phyloP scores from a whole-genome alignment of 768 basidiomycete species.

The Gautieria morchelliformis region DNA sequence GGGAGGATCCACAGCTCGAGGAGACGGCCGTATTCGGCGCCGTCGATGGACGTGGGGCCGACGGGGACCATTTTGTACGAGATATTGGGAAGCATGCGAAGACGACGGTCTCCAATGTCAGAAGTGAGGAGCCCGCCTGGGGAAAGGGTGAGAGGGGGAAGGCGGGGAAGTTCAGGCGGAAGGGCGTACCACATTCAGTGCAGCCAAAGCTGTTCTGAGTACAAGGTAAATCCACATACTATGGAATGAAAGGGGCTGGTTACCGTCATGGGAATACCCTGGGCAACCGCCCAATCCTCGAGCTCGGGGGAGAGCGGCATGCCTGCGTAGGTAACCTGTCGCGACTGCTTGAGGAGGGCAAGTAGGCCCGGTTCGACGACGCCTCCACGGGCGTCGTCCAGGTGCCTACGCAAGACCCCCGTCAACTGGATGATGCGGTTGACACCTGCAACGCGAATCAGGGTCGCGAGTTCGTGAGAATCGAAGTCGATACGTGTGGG shows the following conservation, averaged over 20 bases:
- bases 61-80: slow-evolving; percentile 2
- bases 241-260: slow-evolving; percentile 10
- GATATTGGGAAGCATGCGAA: slow-evolving; percentile 1
- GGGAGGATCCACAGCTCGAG: slow-evolving; percentile 64
- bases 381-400: slow-evolving; percentile 45
- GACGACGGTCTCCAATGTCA: background rate
- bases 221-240: slow-evolving; percentile 12
- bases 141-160: background rate
- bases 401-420: slow-evolving; percentile 54
- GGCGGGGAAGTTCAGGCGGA: slow-evolving; percentile 24
- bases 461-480: slow-evolving; percentile 59
- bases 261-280: slow-evolving; percentile 57
- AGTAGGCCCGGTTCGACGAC: slow-evolving; percentile 44
- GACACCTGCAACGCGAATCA: slow-evolving; percentile 56
- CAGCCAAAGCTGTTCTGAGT: slow-evolving; percentile 69
- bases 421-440: slow-evolving; percentile 73
- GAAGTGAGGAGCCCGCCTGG: slow-evolving; percentile 4
- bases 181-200: slow-evolving; percentile 70
- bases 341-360: slow-evolving; percentile 41
- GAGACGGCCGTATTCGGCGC: slow-evolving; percentile 43
- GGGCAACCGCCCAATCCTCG: slow-evolving; percentile 58
- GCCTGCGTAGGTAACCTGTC: slow-evolving; percentile 59
- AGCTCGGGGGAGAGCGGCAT: slow-evolving; percentile 56
- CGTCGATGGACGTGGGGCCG: slow-evolving; percentile 34
- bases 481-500: slow-evolving; percentile 57